These are phyloP conservation scores for Botrytis paeoniae DNA, from an alignment of 2,329 filamentous ascomycete genomes.

Conservation along the genomic window DNA sequence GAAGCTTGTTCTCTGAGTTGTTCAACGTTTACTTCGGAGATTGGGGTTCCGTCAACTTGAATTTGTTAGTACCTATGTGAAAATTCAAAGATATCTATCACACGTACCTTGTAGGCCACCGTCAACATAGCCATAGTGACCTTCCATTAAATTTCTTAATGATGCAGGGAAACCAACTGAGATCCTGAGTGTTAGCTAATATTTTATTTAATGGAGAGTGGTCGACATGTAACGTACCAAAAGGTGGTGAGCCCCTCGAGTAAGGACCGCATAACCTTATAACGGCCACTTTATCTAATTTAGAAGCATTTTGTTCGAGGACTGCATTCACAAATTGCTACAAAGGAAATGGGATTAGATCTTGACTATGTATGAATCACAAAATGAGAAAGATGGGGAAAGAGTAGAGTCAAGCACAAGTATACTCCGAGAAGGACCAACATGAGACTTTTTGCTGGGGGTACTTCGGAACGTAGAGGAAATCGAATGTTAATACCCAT, in stretches of 20 bases:
- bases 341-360: not conserved
- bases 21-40: slow-evolving; percentile 26
- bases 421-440: not conserved
- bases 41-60: slow-evolving; percentile 33
- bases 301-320: slow-evolving; percentile 47
- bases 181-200: not conserved
- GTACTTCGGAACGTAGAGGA: not conserved
- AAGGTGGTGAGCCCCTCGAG: slow-evolving; percentile 48
- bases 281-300: slow-evolving; percentile 51
- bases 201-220: not conserved
- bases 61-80: slow-evolving; percentile 10
- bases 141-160: slow-evolving; percentile 46
- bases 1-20: slow-evolving; percentile 35
- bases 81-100: not conserved
- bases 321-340: slow-evolving; percentile 51
- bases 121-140: slow-evolving; percentile 49
- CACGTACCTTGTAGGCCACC: slow-evolving; percentile 36
- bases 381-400: not conserved
- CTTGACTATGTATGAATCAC: slow-evolving; percentile 1
- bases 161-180: slow-evolving; percentile 46
- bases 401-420: not conserved
- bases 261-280: slow-evolving; percentile 49
- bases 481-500: not conserved
- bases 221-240: slow-evolving; percentile 27
- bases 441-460: not conserved